These are phyloP conservation scores for Kwoniella sp. DNA, from an alignment of 768 basidiomycete genomes.

Conservation along the genomic window DNA sequence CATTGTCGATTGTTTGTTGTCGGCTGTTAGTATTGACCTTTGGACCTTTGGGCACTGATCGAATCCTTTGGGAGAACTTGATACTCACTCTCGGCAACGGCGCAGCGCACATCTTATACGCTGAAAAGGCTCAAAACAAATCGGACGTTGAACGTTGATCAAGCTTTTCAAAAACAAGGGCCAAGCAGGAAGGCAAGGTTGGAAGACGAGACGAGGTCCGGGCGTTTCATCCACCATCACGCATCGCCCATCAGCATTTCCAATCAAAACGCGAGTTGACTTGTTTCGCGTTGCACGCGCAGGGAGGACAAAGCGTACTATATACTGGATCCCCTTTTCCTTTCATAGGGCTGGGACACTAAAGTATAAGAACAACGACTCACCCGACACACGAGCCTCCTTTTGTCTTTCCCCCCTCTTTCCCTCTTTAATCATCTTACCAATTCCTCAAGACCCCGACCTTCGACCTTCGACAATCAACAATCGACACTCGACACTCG, in stretches of 20 bases:
- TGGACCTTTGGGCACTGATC: neutral
- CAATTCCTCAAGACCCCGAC: constrained; percentile 6
- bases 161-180: neutral
- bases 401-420: constrained; percentile 2
- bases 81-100: neutral
- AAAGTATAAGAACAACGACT: constrained; percentile 9
- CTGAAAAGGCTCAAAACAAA: too few species aligned
- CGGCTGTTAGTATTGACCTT: neutral
- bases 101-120: neutral
- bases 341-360: neutral
- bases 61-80: neutral
- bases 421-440: neutral
- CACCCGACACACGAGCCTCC: neutral
- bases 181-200: neutral
- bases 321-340: neutral
- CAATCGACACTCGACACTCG: neutral
- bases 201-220: neutral
- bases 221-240: neutral
- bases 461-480: neutral
- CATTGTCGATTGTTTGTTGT: neutral
- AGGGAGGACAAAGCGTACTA: too few species aligned
- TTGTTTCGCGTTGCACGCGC: too few species aligned
- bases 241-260: neutral
- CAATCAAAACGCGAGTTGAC: neutral
- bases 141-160: too few species aligned